Evolutionary conservation across 768 basidiomycete genomes (phyloP), one percentile per base, ranked within the genome.

Genomic region (Suillus decipiens): DNA sequence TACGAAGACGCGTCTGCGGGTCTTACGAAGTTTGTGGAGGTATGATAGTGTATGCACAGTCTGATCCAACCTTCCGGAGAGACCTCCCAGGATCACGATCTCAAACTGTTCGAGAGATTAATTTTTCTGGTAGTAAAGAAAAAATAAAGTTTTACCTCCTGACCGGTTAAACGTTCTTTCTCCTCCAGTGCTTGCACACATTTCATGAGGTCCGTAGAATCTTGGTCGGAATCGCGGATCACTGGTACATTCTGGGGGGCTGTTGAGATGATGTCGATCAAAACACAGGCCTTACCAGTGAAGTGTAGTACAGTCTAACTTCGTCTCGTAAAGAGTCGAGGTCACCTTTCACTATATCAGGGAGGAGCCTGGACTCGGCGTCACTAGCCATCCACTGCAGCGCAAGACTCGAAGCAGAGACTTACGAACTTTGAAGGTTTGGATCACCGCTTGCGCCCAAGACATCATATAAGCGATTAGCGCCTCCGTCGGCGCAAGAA

Each of bases 171-270:
- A 19, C 68, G 63, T 69, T 95, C 93, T 63, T 79, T 81, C 60
- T 84, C 83, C 55, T 84, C 73, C 3, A 98, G 71, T 6, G 87
- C 81, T 7, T 68, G 53, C 2, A 99, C 76, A 69, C 95, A 99
- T 76, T 99, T 99, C 90, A 93, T 94, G 63, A 99, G 82, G 73
- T 99, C 97, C 0, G 96, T 99, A n/a, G 93, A 84, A 71, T 93
- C 75, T 72, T 94, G 89, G 71, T 90, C 86, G 0, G 77, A 66
- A 69, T 97, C 96, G 59, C 86, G 76, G 0, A 86, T 71, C 42
- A 96, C 77, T 0, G 75, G 71, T 3, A 97, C 90, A 37, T 84
- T 88, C 93, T 95, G 57, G 17, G 24, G 14, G 5, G 51, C 54
- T 56, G 24, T 39, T 47, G 42, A 41, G 34, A 36, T 28, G 17